Base-by-base conservation (phyloP, 768 basidiomycete species). In the Naematelia aurantialba region DNA sequence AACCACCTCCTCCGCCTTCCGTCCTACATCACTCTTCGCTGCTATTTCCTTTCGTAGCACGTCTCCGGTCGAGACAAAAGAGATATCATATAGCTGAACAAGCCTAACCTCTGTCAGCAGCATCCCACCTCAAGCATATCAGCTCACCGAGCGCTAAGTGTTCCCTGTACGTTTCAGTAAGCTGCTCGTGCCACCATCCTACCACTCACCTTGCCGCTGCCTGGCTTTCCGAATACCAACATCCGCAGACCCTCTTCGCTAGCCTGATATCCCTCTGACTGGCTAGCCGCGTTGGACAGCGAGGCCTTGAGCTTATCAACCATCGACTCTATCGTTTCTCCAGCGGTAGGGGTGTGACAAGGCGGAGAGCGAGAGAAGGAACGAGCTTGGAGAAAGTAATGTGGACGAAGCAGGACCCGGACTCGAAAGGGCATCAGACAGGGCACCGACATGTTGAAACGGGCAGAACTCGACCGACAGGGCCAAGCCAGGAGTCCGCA, bases 151-250 rank as follows among this genome's bases (percentile, higher is more conserved):
- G 71, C 68, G 47, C 71, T 72, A 3, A 72, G 57, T 5, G 71
- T 72, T 1, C 71, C 71, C 69, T 75, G n/a, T 19, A 45, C 3
- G 3, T 21, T 29, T 61, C 57, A 59, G 57, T 50, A 31, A 8
- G 17, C 8, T 39, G 34, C 17, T 14, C 22, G 34, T 31, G 5
- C n/a, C 5, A 34, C 19, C 52, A n/a, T 52, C 19, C 24, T 30
- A n/a, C 4, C 19, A 31, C 62, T 50, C 45, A 67, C 66, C 65
- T 66, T 72, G 11, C 68, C 63, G 65, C 73, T 73, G 4, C 75
- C 78, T 11, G 78, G 78, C 61, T 77, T 77, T 13, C 78, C 78
- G 65, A 78, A 78, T 42, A 78, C 64, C 52, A 78, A 58, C 68
- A 77, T 72, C 47, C 78, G 59, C 51, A 76, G 52, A 13, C 73